Evolutionary conservation across 2,329 filamentous ascomycete species (phyloP).

Genomic region (Microsporum audouinii): DNA sequence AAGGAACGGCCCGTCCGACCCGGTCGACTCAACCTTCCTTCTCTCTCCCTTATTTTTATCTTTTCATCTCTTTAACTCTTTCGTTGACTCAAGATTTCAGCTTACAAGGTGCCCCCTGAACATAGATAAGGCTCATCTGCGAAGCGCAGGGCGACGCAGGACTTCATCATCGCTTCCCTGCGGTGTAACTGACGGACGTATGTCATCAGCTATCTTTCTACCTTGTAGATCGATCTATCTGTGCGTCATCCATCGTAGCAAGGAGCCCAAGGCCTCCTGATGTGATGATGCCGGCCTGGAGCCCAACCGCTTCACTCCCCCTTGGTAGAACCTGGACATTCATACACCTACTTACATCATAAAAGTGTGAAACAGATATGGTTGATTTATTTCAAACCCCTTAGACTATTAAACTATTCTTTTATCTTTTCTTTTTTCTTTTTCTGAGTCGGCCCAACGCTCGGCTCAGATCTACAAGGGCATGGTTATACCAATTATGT

Average conservation of each 20-base stretch:
- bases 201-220: not conserved
- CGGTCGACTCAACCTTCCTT: not conserved
- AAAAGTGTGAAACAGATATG: not conserved
- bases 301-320: not conserved
- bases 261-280: not conserved
- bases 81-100: not conserved
- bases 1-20: slow-evolving; percentile 1
- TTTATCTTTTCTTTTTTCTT: not conserved
- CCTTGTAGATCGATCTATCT: not conserved
- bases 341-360: not conserved
- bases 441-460: not conserved
- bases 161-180: not conserved
- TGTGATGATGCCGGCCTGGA: not conserved
- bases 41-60: not conserved
- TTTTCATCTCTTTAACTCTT: not conserved
- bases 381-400: not conserved
- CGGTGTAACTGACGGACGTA: not conserved
- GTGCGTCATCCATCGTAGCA: not conserved
- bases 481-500: not conserved
- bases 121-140: not conserved
- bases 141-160: not conserved
- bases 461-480: not conserved
- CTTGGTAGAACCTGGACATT: not conserved
- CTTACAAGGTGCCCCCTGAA: not conserved
- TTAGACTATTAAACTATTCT: not conserved